Conservation (phyloP, 2,329 filamentous ascomycete species). For the Periconia digitata region DNA sequence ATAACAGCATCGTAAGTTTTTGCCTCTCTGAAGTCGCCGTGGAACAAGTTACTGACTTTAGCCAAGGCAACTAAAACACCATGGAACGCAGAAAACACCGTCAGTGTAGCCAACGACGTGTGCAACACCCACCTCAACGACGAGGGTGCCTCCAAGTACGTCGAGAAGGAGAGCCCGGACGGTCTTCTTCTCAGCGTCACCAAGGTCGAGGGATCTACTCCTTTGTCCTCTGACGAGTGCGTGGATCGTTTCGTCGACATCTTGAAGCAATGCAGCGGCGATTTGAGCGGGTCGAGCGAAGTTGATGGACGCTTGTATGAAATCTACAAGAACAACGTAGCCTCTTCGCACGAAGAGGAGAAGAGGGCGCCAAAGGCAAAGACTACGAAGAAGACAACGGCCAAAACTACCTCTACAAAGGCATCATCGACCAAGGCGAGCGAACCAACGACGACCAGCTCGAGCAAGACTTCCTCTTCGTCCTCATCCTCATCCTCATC, state of each 20-base stretch:
- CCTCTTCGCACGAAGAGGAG: not conserved
- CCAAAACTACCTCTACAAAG: not conserved
- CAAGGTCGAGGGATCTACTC: not conserved
- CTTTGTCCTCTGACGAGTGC: not conserved
- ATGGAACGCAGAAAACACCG: not conserved
- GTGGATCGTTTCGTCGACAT: not conserved
- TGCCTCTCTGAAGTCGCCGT: no score
- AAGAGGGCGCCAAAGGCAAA: not conserved
- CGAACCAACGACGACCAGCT: not conserved
- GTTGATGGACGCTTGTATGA: not conserved
- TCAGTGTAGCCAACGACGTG: not conserved
- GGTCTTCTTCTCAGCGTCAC: not conserved
- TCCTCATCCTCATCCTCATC: not conserved
- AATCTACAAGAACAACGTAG: not conserved
- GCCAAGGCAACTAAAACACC: not conserved
- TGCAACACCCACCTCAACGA: not conserved
- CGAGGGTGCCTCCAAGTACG: not conserved
- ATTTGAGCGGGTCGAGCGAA: not conserved
- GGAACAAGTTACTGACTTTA: no score
- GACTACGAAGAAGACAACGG: not conserved
- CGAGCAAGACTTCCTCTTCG: not conserved
- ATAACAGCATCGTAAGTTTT: no score
- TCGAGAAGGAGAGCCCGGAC: not conserved
- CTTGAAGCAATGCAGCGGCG: not conserved
- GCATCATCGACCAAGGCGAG: not conserved